These are phyloP conservation scores for Syzygium aromaticum DNA, from an alignment of 345 rosid genomes.

Conservation along the genomic window DNA sequence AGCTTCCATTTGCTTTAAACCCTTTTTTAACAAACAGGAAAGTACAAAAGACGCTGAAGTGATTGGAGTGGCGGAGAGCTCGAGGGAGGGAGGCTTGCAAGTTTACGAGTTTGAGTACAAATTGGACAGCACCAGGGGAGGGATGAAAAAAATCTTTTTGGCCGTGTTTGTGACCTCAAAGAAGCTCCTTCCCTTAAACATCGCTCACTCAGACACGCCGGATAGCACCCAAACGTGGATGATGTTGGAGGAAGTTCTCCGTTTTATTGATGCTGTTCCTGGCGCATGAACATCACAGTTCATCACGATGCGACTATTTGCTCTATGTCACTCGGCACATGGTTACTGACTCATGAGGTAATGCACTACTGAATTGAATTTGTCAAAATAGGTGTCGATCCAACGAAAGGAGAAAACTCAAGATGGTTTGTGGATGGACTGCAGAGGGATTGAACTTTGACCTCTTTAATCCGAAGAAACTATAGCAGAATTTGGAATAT, in stretches of 20 bases:
- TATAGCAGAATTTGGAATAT: neutral
- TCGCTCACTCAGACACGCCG: slow-evolving; percentile 63
- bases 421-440: neutral
- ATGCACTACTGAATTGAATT: neutral
- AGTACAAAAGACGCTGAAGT: slow-evolving; percentile 75
- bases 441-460: neutral
- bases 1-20: neutral
- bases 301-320: neutral
- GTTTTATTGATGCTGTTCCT: slow-evolving; percentile 54
- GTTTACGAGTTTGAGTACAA: slow-evolving; percentile 80
- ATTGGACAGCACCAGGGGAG: slow-evolving; percentile 81
- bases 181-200: slow-evolving; percentile 68
- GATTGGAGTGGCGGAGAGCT: slow-evolving; percentile 59
- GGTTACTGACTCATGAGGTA: neutral
- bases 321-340: neutral
- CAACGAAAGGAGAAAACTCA: neutral
- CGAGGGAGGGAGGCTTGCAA: slow-evolving; percentile 44
- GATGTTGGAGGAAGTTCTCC: slow-evolving; percentile 66
- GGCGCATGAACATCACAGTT: slow-evolving; percentile 2
- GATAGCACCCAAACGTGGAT: slow-evolving; percentile 44
- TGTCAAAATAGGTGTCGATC: neutral
- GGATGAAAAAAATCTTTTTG: slow-evolving; percentile 71
- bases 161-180: slow-evolving; percentile 76
- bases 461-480: neutral
- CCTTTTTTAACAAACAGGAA: slow-evolving; percentile 35